Base-by-base conservation (phyloP, 805 yeast genomes). In the Nakazawaea pomicola region DNA sequence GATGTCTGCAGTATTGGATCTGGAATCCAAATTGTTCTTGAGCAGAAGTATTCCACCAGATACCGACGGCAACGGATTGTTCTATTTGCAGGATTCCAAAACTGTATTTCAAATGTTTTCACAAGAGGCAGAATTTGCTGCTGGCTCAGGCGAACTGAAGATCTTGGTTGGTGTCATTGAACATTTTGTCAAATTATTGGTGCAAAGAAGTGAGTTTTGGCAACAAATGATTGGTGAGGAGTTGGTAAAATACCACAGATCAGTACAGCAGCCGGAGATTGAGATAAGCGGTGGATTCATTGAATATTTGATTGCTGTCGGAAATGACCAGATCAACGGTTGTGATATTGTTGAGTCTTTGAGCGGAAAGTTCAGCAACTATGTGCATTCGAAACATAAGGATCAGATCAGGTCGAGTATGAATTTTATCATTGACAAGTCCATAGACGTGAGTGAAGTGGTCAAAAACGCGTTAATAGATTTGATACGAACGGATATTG, bases 121-220 rank as follows among this genome's bases (percentile, higher is more conserved):
- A n/a, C 95, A 88, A 55, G 95, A 89, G 58, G 81, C 87, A 12
- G 95, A 84, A 46, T 90, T 84, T 6, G 93, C 95, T 0, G 85
- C 89, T 0, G 90, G 83, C 24, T 78, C 91, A 3, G 86, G 87
- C 3, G 89, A 85, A 58, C 87, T 89, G 6, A 74, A 80, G 47
- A 83, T 88, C 20, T 66, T 88, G 25, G 79, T 80, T 10, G 93
- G 91, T 18, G 93, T 87, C 10, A 76, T 88, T 12, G 80, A 74
- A 39, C 78, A 81, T 45, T 84, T 89, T 68, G 74, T 83, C 24
- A 65, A 63, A 6, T 66, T 84, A 37, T 67, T 87, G 46, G 64
- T 73, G 36, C 60, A 69, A 40, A 68, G 95, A 47, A 88, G 84
- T 47, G 63, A 65, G 20, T 72, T 70, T 40, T 88, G 91, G 83